Evolutionary conservation across 768 basidiomycete species (phyloP).

Genomic region (Cystobasidium tubakii): DNA sequence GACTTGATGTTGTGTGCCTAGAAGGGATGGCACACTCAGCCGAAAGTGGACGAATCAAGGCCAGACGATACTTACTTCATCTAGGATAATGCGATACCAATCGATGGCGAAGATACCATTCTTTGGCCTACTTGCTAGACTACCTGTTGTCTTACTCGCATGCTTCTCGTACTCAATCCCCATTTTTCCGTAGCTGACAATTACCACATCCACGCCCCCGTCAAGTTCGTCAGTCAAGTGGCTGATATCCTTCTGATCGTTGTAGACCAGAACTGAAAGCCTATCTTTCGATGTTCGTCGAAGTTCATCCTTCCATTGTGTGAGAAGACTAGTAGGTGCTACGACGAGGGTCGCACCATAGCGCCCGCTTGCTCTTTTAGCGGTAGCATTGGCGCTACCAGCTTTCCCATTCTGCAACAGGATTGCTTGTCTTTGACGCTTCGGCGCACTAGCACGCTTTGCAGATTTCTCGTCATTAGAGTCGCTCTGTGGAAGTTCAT

Average conservation of each 20-base stretch:
- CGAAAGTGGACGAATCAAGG: too few relatives aligned
- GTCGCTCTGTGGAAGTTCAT: background rate
- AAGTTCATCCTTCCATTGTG: conserved; percentile 94
- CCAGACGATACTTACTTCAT: conserved; percentile 54
- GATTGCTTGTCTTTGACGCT: background rate
- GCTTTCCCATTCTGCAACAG: background rate
- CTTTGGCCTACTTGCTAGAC: background rate
- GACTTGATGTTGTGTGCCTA: conserved; percentile 87
- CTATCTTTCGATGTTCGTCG: conserved; percentile 67
- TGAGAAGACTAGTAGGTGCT: conserved; percentile 79
- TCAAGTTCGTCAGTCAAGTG: conserved; percentile 62
- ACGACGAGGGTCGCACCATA: conserved; percentile 71
- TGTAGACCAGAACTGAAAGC: conserved; percentile 69
- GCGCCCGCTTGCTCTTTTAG: conserved; percentile 11
- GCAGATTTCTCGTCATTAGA: conserved; percentile 12
- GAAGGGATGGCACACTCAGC: too few relatives aligned
- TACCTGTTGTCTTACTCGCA: conserved; percentile 7
- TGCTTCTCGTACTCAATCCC: conserved; percentile 65
- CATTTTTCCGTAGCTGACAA: conserved; percentile 71
- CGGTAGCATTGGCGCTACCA: background rate
- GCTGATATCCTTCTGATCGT: conserved; percentile 70
- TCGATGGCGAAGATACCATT: conserved; percentile 41
- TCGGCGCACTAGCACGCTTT: background rate
- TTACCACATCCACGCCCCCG: conserved; percentile 55
- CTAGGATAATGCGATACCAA: conserved; percentile 56